phyloP scores from a whole-genome alignment of 768 basidiomycete genomes.

The Auricularia sp. region DNA sequence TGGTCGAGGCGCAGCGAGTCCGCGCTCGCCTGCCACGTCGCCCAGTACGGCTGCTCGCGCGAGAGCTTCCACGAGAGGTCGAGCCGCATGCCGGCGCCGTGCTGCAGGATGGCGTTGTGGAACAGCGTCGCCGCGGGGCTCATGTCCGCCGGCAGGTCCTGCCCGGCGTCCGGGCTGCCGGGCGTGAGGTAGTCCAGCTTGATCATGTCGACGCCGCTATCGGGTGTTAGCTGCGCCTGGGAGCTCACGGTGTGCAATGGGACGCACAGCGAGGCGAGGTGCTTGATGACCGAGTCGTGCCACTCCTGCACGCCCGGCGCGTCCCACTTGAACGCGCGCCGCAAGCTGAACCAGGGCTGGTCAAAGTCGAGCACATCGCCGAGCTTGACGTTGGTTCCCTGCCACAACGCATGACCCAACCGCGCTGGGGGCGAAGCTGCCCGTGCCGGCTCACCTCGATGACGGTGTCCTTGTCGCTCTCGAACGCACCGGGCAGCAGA shows the following conservation, averaged over 20 bases:
- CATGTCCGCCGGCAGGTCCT: slow-evolving; percentile 2
- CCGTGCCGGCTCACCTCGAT: not conserved
- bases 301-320: slow-evolving; percentile 2
- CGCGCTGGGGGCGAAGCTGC: no score
- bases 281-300: slow-evolving; percentile 5
- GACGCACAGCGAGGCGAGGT: slow-evolving; percentile 1
- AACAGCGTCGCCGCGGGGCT: slow-evolving; percentile 1
- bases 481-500: not conserved
- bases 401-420: no score
- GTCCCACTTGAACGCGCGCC: slow-evolving; percentile 3
- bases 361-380: not conserved
- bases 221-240: not conserved
- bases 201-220: slow-evolving; percentile 5
- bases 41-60: slow-evolving; percentile 3
- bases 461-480: not conserved
- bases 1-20: slow-evolving; percentile 5
- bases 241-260: not conserved
- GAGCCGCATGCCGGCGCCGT: slow-evolving; percentile 1
- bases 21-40: slow-evolving; percentile 1
- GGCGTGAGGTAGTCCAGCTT: slow-evolving; percentile 5
- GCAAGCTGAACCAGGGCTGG: not conserved
- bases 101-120: slow-evolving; percentile 3
- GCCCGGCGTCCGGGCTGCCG: slow-evolving; percentile 2
- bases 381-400: not conserved
- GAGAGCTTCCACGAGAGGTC: slow-evolving; percentile 6